Evolutionary conservation across 2,329 filamentous ascomycete species (phyloP), one percentile per base, ranked within the genome.

Genomic region (Fusarium pilosicola): DNA sequence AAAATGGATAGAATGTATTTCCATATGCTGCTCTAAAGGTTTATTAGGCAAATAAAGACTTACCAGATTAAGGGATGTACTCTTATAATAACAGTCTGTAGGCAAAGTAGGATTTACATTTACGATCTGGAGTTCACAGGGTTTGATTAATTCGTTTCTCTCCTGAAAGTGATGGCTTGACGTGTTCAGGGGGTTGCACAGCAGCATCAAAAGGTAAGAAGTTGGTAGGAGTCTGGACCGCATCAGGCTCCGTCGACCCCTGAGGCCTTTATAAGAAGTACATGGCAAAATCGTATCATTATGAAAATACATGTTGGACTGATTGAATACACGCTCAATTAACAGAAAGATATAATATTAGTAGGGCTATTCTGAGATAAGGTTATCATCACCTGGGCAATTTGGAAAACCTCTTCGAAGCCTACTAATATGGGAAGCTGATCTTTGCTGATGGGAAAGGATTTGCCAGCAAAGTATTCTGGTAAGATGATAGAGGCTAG

Each of bases 401-500:
- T 13, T 45, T 45, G n/a, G 24, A 20, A 26, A 45, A 9, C 3
- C 12, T 5, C 7, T 9, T 26, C 7, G 5, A 26, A 45, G 11
- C 7, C 17, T 18, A 18, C 18, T 18, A 18, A 13, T 24, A 45
- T 18, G 4, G 0, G 10, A 44, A 44, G 3, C 24, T 34, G 8
- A 34, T 7, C 14, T 8, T 15, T 14, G 15, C n/a, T 15, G 1
- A 44, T 18, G 15, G n/a, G 41, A 17, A 24, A 24, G 15, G n/a
- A 5, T 17, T 42, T 1, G 0, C 14, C 7, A 2, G 15, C 0
- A 44, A 24, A 12, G 10, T 5, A 12, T 44, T 5, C 5, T 18
- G 10, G 10, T 18, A 13, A 3, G 12, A 46, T 22, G 12, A 15
- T 28, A 36, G 7, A 26, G 7, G 32, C 17, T 52, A 3, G 7